A percentile compares a stretch with the other conserved stretches of the same genome.
Conservation (phyloP, 441 rosid species). For the Pelargonium myrrhifolium region DNA sequence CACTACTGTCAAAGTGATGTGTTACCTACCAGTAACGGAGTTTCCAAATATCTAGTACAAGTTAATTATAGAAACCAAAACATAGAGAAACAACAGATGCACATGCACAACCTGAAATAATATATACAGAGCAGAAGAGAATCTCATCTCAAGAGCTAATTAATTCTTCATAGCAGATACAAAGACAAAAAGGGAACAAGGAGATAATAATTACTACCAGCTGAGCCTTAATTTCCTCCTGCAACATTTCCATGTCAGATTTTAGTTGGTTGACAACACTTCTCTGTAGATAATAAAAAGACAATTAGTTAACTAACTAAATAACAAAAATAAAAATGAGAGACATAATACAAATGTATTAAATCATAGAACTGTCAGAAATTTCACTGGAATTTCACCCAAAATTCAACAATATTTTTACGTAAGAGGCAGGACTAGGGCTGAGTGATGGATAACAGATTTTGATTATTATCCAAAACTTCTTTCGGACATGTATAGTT, state of each 20-base stretch:
- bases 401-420: not conserved
- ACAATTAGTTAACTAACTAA: constrained; percentile 1
- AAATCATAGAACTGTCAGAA: not conserved
- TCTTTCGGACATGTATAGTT: too few relatives aligned
- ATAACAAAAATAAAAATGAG: constrained; percentile 12
- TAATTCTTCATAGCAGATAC: not conserved
- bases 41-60: not conserved
- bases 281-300: constrained; percentile 41
- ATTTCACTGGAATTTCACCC: not conserved
- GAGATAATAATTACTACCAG: constrained; percentile 46
- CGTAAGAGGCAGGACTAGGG: too few relatives aligned
- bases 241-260: constrained; percentile 74
- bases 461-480: too few relatives aligned
- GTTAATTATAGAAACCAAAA: constrained; percentile 1
- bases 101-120: not conserved
- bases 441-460: too few relatives aligned
- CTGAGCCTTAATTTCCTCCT: constrained; percentile 69
- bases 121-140: not conserved
- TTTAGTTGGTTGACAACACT: constrained; percentile 82
- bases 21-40: not conserved
- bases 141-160: not conserved
- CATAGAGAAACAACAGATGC: not conserved
- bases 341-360: not conserved
- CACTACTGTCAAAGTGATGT: not conserved
- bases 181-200: not conserved